A percentile compares a stretch with the other conserved stretches of the same genome.
These are phyloP conservation scores for Wickerhamiella kazuoi DNA, from an alignment of 805 yeast genomes.

Conservation along the genomic window DNA sequence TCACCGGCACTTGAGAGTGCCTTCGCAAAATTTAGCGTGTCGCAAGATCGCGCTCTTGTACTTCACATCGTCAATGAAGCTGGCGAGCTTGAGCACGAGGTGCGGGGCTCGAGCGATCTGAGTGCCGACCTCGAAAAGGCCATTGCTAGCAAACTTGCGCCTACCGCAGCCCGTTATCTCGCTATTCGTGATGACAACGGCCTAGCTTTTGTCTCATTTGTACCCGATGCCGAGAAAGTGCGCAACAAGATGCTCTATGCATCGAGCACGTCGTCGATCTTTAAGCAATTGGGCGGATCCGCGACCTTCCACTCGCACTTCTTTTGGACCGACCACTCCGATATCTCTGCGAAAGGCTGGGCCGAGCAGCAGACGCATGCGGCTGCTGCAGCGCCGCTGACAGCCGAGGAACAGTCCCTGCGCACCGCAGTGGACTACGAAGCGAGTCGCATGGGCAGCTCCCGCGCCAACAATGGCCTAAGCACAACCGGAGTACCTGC, in stretches of 20 bases:
- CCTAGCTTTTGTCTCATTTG: constrained; percentile 57
- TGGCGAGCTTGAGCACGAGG: constrained; percentile 21
- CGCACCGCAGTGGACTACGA: constrained; percentile 30
- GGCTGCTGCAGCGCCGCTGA: constrained; percentile 30
- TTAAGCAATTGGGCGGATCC: constrained; percentile 52
- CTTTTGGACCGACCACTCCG: constrained; percentile 40
- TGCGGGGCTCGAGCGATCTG: constrained; percentile 20
- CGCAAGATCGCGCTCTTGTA: constrained; percentile 22
- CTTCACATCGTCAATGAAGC: constrained; percentile 23
- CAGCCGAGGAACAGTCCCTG: constrained; percentile 40
- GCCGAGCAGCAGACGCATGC: constrained; percentile 24
- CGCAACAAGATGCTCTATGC: constrained; percentile 87
- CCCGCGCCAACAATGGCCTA: constrained; percentile 12
- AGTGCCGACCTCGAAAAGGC: constrained; percentile 22
- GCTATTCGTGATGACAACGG: constrained; percentile 23
- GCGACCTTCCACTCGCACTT: constrained; percentile 33
- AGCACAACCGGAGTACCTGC: constrained; percentile 12
- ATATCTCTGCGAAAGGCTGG: constrained; percentile 26
- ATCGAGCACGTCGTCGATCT: constrained; percentile 61
- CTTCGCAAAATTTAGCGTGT: constrained; percentile 28
- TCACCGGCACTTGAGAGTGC: constrained; percentile 28
- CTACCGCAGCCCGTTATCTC: constrained; percentile 33
- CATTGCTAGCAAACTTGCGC: constrained; percentile 20
- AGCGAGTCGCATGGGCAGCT: constrained; percentile 21
- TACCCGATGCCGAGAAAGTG: constrained; percentile 73